Base-by-base conservation (phyloP, 495 filamentous ascomycete species). In the Aspergillus steynii region DNA sequence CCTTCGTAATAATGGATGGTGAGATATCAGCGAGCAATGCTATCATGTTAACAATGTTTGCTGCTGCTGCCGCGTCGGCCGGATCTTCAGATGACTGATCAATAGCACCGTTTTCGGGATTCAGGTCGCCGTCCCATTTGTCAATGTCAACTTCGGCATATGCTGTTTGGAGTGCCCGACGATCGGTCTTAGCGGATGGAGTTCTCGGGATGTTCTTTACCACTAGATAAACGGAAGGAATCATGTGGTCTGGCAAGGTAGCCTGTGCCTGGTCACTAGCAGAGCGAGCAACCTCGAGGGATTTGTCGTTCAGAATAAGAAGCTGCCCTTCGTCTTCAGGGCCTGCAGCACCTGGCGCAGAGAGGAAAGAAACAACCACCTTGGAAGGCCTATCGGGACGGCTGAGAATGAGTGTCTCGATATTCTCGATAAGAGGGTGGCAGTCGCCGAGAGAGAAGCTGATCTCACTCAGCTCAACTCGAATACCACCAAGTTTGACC, bases 391-490 rank as follows among this genome's bases (percentile, higher is more conserved):
- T 64, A 53, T 77, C 74, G 1, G 55, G 64, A 29, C 74, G 64
- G 10, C 62, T 62, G 1, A 77, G 50, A 29, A 69, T 63, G 4
- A 63, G 60, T 0, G 72, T 67, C 55, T 75, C 73, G 25, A 75
- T 62, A 28, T 65, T 72, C 45, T 74, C 65, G 47, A 72, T 63
- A 7, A 64, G 56, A 4, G 65, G 53, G 64, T 77, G 71, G 45
- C 74, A 74, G 5, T 59, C 57, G 20, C 65, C 63, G 2, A 78
- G 69, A 28, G 68, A 62, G 58, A 70, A 75, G 34, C 64, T 69
- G 50, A 75, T 77, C 60, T 77, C 74, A 55, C 70, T 73, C 50
- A 77, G 61, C 64, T 77, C 74, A 34, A 77, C 62, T 26, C 74
- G 65, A 45, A 77, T 74, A 25, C 74, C 74, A 32, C 71, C 70